phyloP scores from a whole-genome alignment of 208 protist species.

The Tritrichomonas foetus region DNA sequence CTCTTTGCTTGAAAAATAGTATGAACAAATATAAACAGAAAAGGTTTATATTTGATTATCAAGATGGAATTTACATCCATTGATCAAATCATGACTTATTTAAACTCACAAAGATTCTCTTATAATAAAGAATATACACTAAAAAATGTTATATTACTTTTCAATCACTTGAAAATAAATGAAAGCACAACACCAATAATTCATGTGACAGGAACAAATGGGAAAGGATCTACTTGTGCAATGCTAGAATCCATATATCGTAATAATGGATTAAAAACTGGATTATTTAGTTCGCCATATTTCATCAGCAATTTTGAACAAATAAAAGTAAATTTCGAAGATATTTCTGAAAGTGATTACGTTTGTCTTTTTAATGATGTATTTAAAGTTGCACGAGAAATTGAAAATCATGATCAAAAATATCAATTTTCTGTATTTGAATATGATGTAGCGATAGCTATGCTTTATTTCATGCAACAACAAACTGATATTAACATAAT shows the following conservation, averaged over 20 bases:
- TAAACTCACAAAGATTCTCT: no score
- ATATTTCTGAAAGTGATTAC: neutral
- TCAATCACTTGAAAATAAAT: no score
- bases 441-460: neutral
- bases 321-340: neutral
- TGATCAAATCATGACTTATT: no score
- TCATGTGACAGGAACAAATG: constrained; percentile 46
- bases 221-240: constrained; percentile 47
- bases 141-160: no score
- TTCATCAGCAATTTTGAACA: neutral
- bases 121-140: no score
- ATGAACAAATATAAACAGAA: no score
- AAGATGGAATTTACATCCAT: no score
- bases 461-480: neutral
- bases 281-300: constrained; percentile 46
- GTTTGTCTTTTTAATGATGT: neutral
- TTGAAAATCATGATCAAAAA: neutral
- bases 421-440: neutral
- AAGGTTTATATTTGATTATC: no score
- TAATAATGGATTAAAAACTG: constrained; percentile 31
- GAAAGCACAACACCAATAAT: no score
- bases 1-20: no score
- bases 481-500: neutral
- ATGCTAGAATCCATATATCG: constrained; percentile 36
- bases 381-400: no score